Conservation (phyloP, 805 yeast species). For the Yamadazyma nakazawae region DNA sequence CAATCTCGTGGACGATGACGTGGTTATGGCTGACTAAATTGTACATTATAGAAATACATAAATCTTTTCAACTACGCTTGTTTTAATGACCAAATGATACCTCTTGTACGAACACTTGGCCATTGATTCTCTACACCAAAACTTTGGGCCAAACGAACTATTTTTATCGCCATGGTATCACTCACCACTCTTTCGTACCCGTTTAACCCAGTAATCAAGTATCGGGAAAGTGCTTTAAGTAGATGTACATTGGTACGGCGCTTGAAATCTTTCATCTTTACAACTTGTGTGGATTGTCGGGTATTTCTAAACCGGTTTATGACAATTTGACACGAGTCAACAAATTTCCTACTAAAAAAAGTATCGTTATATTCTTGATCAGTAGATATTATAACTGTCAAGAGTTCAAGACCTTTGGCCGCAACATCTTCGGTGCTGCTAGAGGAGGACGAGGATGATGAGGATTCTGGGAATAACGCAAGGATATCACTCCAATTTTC, state of each 20-base stretch:
- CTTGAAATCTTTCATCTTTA: slow-evolving; percentile 1
- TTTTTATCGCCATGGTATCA: slow-evolving; percentile 33
- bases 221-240: slow-evolving; percentile 10
- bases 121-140: slow-evolving; percentile 24
- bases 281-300: neutral
- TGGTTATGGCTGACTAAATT: neutral
- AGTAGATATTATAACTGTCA: slow-evolving; percentile 22
- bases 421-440: slow-evolving; percentile 11
- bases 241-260: neutral
- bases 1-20: slow-evolving; percentile 25
- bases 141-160: slow-evolving; percentile 28
- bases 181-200: slow-evolving; percentile 41
- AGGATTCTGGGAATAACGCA: slow-evolving; percentile 2
- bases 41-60: slow-evolving; percentile 23
- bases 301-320: neutral
- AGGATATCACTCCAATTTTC: slow-evolving; percentile 30
- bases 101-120: slow-evolving; percentile 20
- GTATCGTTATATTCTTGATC: slow-evolving; percentile 40
- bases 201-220: slow-evolving; percentile 33
- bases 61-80: slow-evolving; percentile 17
- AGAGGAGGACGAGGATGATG: no score
- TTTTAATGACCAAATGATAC: slow-evolving; percentile 26
- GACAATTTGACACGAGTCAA: slow-evolving; percentile 41
- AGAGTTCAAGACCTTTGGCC: slow-evolving; percentile 26
- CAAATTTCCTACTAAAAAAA: slow-evolving; percentile 46